Evolutionary conservation across 768 basidiomycete genomes (phyloP), one percentile per base, ranked within the genome.

Genomic region (Phylloporus sp.): DNA sequence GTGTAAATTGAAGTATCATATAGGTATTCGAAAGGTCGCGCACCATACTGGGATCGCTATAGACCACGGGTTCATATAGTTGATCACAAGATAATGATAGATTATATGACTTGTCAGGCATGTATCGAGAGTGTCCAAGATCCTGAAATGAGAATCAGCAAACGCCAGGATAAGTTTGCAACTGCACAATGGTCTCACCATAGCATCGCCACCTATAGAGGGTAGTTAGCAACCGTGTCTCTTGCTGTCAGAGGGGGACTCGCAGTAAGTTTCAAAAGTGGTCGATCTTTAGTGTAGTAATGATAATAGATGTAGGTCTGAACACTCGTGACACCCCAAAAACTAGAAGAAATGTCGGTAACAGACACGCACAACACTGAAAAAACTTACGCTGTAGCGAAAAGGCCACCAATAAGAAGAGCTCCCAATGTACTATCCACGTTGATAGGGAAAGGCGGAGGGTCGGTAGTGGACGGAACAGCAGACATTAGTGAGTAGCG

Each of bases 311-410:
- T 70, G 54, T 72, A 80, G 2, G 76, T 76, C 59, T 84, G 82
- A 13, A 76, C 69, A 52, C 76, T 80, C 9, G 79, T 80, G 8
- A 82, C 64, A 2, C 82, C 82, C 73, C 76, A 84, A n/a, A 84
- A 64, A n/a, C 81, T 84, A 13, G 44, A 2, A 27, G 11, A 39
- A 51, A 29, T 0, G 9, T 24, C 11, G 29, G 32, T 27, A 20
- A 57, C 29, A 44, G 15, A 26, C 5, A 23, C 16, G 27, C 24
- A 31, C 23, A 48, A 4, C 3, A 26, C 39, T 20, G 1, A 38
- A 49, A 45, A 22, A 50, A 66, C 78, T 50, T 59, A 83, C 82
- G 76, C 75, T 62, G 79, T 73, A 13, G 80, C 78, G 24, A 76
- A 56, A 45, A 84, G 69, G 5, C 78, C 77, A 6, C 81, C 82